Conservation (phyloP, 1,284 basidiomycete genomes). For the Rhodotorula sp. region DNA sequence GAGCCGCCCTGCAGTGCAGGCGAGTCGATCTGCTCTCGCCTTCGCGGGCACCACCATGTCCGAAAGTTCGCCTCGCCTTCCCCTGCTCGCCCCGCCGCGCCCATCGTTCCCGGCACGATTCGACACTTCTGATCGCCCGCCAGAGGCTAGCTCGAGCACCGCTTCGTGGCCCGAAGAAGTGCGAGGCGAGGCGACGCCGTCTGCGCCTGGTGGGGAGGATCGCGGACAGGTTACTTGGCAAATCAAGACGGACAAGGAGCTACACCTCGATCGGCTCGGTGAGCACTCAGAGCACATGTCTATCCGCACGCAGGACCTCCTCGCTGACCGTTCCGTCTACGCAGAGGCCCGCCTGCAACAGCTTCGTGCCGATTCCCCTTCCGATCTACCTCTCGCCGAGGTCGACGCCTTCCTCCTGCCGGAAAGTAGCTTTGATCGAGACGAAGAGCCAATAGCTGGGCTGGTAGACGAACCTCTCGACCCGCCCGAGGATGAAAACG, state of each 20-base stretch:
- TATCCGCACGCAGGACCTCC: too few relatives aligned
- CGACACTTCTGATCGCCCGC: neutral
- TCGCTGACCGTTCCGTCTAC: neutral
- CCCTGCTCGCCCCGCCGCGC: constrained; percentile 7
- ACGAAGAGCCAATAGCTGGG: neutral
- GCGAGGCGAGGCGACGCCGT: neutral
- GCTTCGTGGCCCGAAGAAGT: neutral
- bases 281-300: neutral
- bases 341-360: constrained; percentile 12
- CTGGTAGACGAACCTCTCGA: neutral
- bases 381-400: neutral
- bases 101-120: constrained; percentile 13
- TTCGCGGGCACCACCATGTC: neutral
- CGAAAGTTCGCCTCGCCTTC: neutral
- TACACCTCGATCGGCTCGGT: constrained; percentile 24
- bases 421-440: neutral
- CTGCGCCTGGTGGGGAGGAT: neutral
- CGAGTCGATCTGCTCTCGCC: neutral
- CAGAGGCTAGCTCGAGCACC: neutral
- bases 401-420: neutral
- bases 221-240: neutral
- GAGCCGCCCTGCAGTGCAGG: too few relatives aligned
- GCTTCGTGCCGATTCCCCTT: neutral
- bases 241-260: constrained; percentile 18
- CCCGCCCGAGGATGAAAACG: neutral